These are phyloP conservation scores for Anethum foeniculum DNA, from an alignment of 140 eudicot species.

Conservation along the genomic window DNA sequence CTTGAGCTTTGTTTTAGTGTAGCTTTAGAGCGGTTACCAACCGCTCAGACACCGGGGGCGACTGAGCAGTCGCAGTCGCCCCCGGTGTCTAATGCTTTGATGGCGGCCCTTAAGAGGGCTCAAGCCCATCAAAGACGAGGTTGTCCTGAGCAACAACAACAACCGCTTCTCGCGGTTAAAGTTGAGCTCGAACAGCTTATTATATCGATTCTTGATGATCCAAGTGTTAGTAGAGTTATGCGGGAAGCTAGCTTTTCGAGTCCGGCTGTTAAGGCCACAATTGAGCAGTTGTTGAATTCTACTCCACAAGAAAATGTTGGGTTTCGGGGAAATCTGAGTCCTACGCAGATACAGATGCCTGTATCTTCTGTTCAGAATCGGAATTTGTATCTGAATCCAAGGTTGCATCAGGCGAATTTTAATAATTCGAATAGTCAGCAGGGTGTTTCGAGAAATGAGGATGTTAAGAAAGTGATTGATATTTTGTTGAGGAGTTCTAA, in stretches of 20 bases:
- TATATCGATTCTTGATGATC: constrained; percentile 86
- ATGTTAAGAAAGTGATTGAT: constrained; percentile 67
- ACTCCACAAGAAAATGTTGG: constrained; percentile 27
- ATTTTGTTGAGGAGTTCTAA: constrained; percentile 42
- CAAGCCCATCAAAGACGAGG: constrained; percentile 97
- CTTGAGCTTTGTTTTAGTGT: constrained; percentile 92
- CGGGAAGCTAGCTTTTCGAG: constrained; percentile 74
- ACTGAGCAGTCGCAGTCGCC: constrained; percentile 37
- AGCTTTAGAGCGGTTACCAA: constrained; percentile 79
- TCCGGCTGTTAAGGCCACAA: constrained; percentile 93
- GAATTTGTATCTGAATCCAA: constrained; percentile 62
- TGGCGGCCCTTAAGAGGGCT: constrained; percentile 96
- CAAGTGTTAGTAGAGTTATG: constrained; percentile 96
- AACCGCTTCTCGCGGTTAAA: constrained; percentile 85
- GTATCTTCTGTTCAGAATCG: constrained; percentile 25
- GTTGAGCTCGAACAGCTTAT: constrained; percentile 88
- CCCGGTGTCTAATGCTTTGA: constrained; percentile 82
- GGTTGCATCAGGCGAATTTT: constrained; percentile 30
- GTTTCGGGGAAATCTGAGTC: constrained; percentile 21
- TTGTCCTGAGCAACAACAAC: constrained; percentile 97
- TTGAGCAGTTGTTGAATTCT: constrained; percentile 55
- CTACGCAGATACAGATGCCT: constrained; percentile 16
- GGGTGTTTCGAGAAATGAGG: constrained; percentile 43
- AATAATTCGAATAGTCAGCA: constrained; percentile 1
- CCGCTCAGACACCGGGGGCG: constrained; percentile 38